Base-by-base conservation (phyloP, 139 green algal genomes). In the Micractinium conductrix region DNA sequence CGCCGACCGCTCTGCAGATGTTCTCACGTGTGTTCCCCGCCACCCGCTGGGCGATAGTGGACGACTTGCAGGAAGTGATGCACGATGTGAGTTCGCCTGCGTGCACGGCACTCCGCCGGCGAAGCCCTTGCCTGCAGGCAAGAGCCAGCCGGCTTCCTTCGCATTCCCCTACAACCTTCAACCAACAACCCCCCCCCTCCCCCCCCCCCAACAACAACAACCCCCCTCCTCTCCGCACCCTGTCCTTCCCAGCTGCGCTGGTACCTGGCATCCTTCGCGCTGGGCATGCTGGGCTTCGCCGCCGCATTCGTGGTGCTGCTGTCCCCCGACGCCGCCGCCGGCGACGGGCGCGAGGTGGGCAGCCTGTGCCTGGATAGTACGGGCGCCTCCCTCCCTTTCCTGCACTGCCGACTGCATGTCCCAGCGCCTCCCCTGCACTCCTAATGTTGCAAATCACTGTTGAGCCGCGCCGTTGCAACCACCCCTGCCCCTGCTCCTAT, bases 31-130 rank as follows among this genome's bases (percentile, higher is more conserved):
- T 88, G 30, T 92, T 92, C 62, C 50, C 62, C 24, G 63, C 79
- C 38, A 92, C 88, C 43, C 70, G 83, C 69, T 92, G 89, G 62
- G 70, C 82, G 45, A 89, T 92, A 43, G 43, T 92, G 63, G 81
- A 91, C n/a, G 70, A 74, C 42, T 12, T 74, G 68, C n/a, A 33
- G 37, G 68, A 55, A 21, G 50, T 71, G 21, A 5, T 78, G 63
- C 43, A 63, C 45, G 45, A 67, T 44, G 73, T 33, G 45, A 63
- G 73, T 40, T 62, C 10, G 17, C 6, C 2, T 38, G 7, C 42
- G 35, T 37, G 14, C 24, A 24, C 17, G 70, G 40, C 8, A 55
- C 40, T 37, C 8, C 40, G 17, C 38, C 17, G 38, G 35, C 30
- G 28, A 10, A 42, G 63, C 65, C 65, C 45, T 33, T 86, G 70